Conservation (phyloP, 768 basidiomycete species). For the Podaxis sp. region DNA sequence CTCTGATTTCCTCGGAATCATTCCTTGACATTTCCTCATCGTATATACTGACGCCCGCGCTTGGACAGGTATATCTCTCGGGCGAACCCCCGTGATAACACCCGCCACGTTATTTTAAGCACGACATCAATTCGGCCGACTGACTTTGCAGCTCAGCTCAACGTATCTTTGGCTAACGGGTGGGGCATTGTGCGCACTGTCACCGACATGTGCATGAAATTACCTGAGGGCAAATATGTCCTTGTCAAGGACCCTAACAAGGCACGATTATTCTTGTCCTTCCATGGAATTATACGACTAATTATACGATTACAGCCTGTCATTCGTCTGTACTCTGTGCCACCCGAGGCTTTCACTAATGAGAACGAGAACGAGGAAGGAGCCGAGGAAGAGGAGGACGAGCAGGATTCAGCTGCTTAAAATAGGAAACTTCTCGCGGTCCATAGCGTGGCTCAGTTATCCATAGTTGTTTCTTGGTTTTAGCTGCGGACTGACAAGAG, state of each 20-base stretch:
- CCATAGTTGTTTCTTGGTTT: constrained; percentile 1
- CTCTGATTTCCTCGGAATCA: constrained; percentile 15
- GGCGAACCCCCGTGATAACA: constrained; percentile 89
- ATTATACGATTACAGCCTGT: constrained; percentile 63
- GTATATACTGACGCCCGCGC: constrained; percentile 19
- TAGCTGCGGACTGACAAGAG: constrained; percentile 42
- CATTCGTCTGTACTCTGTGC: constrained; percentile 93
- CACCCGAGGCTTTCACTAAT: constrained; percentile 78
- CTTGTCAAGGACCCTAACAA: constrained; percentile 97
- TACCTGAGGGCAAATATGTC: constrained; percentile 98
- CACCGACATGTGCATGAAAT: constrained; percentile 91
- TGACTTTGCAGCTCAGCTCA: constrained; percentile 94
- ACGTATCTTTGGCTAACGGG: constrained; percentile 91
- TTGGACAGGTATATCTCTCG: constrained; percentile 86
- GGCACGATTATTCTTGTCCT: constrained; percentile 45
- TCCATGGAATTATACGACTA: constrained; percentile 15
- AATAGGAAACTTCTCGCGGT: background rate
- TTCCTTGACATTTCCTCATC: constrained; percentile 15
- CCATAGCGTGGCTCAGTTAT: background rate
- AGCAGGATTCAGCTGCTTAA: constrained; percentile 11
- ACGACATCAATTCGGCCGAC: constrained; percentile 92
- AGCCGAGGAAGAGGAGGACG: constrained; percentile 34
- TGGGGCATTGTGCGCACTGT: constrained; percentile 99
- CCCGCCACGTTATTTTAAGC: constrained; percentile 93
- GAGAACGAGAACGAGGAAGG: constrained; percentile 70